Conservation (phyloP, 2,329 filamentous ascomycete genomes). For the Neopestalotiopsis clavispora region DNA sequence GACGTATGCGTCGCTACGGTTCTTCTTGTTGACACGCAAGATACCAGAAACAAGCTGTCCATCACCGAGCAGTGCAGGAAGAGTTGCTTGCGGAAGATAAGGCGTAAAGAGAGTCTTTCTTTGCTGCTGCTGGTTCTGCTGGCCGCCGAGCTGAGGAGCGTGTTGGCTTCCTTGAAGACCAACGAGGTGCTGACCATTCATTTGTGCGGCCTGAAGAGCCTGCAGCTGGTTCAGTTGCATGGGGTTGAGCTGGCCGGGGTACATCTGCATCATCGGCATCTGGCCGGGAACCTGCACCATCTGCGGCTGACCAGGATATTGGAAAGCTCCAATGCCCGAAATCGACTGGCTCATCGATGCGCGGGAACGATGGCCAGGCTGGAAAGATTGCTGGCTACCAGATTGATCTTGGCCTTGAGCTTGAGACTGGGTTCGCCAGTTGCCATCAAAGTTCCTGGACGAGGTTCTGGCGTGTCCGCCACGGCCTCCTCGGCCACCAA, state of each 20-base stretch:
- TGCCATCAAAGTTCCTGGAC: slow-evolving; percentile 96
- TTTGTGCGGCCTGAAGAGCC: slow-evolving; percentile 86
- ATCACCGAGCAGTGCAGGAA: slow-evolving; percentile 87
- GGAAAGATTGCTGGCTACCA: slow-evolving; percentile 73
- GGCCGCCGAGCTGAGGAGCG: slow-evolving; percentile 66
- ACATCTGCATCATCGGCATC: slow-evolving; percentile 84
- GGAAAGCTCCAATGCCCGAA: slow-evolving; percentile 82
- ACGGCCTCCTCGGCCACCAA: slow-evolving; percentile 72
- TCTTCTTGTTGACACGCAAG: slow-evolving; percentile 99
- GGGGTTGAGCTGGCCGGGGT: slow-evolving; percentile 82
- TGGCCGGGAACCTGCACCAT: slow-evolving; percentile 85
- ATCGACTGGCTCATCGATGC: slow-evolving; percentile 84
- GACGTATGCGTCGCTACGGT: slow-evolving; percentile 97
- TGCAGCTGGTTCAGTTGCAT: slow-evolving; percentile 90
- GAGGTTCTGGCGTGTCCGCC: slow-evolving; percentile 77
- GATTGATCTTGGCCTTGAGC: slow-evolving; percentile 70
- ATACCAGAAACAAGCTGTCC: slow-evolving; percentile 96
- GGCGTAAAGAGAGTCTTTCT: slow-evolving; percentile 98
- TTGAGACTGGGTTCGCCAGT: slow-evolving; percentile 85
- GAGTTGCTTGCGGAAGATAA: slow-evolving; percentile 91
- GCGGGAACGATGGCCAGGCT: slow-evolving; percentile 87
- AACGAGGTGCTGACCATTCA: slow-evolving; percentile 77
- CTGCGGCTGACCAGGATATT: slow-evolving; percentile 86
- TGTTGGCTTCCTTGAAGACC: slow-evolving; percentile 74
- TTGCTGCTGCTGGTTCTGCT: slow-evolving; percentile 83